Evolutionary conservation across 2,329 filamentous ascomycete species (phyloP).

Genomic region (Epicoccum sorghinum): DNA sequence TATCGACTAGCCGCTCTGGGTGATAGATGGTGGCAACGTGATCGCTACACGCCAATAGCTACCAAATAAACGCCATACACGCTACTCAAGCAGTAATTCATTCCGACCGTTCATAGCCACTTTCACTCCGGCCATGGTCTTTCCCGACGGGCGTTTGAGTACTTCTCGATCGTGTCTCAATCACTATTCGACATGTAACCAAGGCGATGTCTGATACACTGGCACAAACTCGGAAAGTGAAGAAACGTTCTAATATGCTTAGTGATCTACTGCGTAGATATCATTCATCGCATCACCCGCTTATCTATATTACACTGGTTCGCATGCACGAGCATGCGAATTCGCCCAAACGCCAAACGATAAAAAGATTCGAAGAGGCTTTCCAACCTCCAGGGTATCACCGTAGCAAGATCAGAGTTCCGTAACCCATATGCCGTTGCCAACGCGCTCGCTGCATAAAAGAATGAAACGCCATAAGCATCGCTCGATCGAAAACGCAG

Average conservation of each 20-base stretch:
- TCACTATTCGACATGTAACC: neutral
- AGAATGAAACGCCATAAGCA: neutral
- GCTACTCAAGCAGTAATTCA: constrained; percentile 1
- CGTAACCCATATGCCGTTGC: constrained; percentile 2
- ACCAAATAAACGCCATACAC: constrained; percentile 12
- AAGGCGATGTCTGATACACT: too few relatives aligned
- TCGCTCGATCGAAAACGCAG: constrained; percentile 8
- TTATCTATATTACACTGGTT: neutral
- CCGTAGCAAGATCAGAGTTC: constrained; percentile 10
- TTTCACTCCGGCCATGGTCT: neutral
- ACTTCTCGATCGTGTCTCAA: neutral
- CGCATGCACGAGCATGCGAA: neutral
- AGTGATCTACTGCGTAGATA: neutral
- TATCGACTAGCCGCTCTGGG: constrained; percentile 7
- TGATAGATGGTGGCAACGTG: neutral
- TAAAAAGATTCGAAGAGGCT: constrained; percentile 7
- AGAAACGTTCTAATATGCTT: neutral
- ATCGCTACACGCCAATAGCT: constrained; percentile 1
- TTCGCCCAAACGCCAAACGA: neutral
- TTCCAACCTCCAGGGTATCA: constrained; percentile 17
- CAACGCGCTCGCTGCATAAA: constrained; percentile 9
- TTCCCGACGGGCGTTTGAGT: constrained; percentile 8
- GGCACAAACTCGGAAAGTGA: neutral
- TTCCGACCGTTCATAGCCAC: neutral
- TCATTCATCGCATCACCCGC: neutral